These are phyloP conservation scores for Grifola frondosa DNA, from an alignment of 1,284 basidiomycete genomes.

Conservation along the genomic window DNA sequence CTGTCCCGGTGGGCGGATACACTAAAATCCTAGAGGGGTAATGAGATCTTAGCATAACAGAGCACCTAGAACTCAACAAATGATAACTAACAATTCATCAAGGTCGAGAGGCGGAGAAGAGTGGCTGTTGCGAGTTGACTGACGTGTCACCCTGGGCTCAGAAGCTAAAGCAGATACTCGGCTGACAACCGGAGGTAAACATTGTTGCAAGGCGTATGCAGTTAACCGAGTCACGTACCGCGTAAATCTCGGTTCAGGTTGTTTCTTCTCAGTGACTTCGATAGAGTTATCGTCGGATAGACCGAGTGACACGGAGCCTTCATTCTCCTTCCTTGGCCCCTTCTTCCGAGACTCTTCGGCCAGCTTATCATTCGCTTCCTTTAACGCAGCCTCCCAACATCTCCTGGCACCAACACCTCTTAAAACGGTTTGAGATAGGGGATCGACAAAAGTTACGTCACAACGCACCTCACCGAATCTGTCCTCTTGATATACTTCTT, in stretches of 20 bases:
- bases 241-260: too few species aligned
- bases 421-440: too few species aligned
- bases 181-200: too few species aligned
- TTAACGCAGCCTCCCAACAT: constrained; percentile 1
- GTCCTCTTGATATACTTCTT: constrained; percentile 3
- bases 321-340: too few species aligned
- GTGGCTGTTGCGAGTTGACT: constrained; percentile 11
- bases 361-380: background rate
- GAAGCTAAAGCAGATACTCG: too few species aligned
- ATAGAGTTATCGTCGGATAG: too few species aligned
- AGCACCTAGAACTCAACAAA: background rate
- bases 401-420: background rate
- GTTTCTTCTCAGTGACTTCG: too few species aligned
- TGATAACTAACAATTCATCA: constrained; percentile 61
- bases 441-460: background rate
- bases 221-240: too few species aligned
- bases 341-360: background rate
- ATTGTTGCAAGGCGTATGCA: too few species aligned
- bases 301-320: too few species aligned
- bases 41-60: constrained; percentile 6
- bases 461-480: constrained; percentile 1
- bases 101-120: constrained; percentile 39
- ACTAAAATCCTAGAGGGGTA: constrained; percentile 58
- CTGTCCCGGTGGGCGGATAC: constrained; percentile 68
- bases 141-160: constrained; percentile 16